Evolutionary conservation across 352 stramenopile species (phyloP).

Genomic region (Globisporangium lucens): DNA sequence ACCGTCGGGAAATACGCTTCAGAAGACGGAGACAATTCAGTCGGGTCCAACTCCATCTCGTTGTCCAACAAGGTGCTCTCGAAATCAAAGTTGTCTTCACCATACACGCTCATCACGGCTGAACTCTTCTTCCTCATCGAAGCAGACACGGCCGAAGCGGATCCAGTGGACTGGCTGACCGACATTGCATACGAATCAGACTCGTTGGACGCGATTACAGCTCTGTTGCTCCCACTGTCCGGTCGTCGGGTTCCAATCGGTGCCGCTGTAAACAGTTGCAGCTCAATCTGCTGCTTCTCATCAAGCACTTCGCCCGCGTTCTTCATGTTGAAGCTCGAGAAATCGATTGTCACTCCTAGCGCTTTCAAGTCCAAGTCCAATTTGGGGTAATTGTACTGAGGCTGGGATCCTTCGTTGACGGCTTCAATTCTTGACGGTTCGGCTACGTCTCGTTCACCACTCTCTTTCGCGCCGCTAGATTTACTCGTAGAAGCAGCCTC

Average conservation of each 20-base stretch:
- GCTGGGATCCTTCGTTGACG: conserved; percentile 15
- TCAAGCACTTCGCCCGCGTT: conserved; percentile 60
- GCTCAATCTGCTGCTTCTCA: conserved; percentile 86
- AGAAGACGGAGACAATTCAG: conserved; percentile 59
- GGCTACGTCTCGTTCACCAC: conserved; percentile 9
- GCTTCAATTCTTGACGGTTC: background rate
- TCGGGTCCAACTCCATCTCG: conserved; percentile 67
- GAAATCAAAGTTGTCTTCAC: conserved; percentile 59
- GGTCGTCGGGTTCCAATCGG: conserved; percentile 79
- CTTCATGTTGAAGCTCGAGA: conserved; percentile 53
- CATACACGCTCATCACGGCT: conserved; percentile 15
- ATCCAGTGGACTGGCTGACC: conserved; percentile 20
- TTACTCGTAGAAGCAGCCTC: conserved; percentile 36
- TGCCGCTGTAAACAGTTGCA: conserved; percentile 81
- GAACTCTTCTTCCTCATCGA: conserved; percentile 26
- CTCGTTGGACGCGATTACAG: conserved; percentile 5
- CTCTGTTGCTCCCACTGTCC: conserved; percentile 23
- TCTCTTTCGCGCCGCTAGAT: conserved; percentile 15
- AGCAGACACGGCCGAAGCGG: conserved; percentile 15
- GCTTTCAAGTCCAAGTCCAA: conserved; percentile 58
- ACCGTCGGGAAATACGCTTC: conserved; percentile 98
- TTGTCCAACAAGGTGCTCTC: conserved; percentile 60
- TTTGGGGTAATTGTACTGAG: conserved; percentile 37
- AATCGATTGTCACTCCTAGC: conserved; percentile 53
- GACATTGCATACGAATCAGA: conserved; percentile 16